Conservation (phyloP, 192 early-diverging fungal species). For the Backusella australiensis region DNA sequence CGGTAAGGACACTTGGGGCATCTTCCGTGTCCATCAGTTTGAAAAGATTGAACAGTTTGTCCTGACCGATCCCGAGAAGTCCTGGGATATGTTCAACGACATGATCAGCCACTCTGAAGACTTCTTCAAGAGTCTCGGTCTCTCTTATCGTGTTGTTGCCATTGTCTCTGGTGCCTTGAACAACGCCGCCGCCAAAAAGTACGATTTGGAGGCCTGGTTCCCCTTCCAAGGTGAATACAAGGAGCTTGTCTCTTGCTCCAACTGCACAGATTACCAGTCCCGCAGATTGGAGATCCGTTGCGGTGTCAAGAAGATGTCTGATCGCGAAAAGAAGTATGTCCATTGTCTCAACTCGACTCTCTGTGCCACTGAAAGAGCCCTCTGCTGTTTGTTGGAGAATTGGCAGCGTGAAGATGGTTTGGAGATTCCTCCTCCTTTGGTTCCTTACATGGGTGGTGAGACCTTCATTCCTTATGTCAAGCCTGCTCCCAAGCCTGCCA, state of each 20-base stretch:
- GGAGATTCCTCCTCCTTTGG: conserved; percentile 78
- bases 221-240: conserved; percentile 97
- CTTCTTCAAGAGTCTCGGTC: conserved; percentile 92
- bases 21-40: conserved; percentile 99
- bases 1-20: conserved; percentile 97
- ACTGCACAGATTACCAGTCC: conserved; percentile 99
- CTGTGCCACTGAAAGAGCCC: conserved; percentile 91
- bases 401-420: conserved; percentile 93
- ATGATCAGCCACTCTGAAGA: conserved; percentile 92
- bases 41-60: conserved; percentile 99
- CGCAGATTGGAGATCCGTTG: conserved; percentile 92
- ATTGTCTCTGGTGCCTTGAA: conserved; percentile 98
- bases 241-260: conserved; percentile 98
- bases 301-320: conserved; percentile 96
- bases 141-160: conserved; percentile 92
- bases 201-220: conserved; percentile 99
- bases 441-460: conserved; percentile 91
- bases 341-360: conserved; percentile 98
- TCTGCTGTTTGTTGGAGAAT: conserved; percentile 96
- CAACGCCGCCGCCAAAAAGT: conserved; percentile 99
- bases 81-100: conserved; percentile 98
- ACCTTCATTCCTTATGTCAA: conserved; percentile 88
- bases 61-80: conserved; percentile 93
- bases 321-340: conserved; percentile 92
- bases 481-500: conserved; percentile 27